A percentile compares a stretch with the other conserved stretches of the same genome.
phyloP scores from a whole-genome alignment of 768 basidiomycete genomes.

The Agaricus bisporus region DNA sequence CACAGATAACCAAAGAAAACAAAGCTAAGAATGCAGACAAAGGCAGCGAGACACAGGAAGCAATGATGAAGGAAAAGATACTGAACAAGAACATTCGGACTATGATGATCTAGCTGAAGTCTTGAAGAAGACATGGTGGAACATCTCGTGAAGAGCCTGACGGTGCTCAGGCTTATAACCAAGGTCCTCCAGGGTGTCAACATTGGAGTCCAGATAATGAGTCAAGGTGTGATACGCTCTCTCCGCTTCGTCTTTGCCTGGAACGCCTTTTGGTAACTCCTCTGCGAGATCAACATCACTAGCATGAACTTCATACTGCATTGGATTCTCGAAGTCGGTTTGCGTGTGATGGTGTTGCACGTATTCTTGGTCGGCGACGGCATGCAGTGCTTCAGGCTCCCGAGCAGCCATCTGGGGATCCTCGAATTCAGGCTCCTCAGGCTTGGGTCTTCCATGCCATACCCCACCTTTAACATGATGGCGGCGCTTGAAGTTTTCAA shows the following conservation, averaged over 20 bases:
- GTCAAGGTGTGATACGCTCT: conserved; percentile 7
- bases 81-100: not conserved
- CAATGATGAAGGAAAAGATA: not conserved
- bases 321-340: not conserved
- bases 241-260: conserved; percentile 8
- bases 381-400: conserved; percentile 7
- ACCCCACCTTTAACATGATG: conserved; percentile 67
- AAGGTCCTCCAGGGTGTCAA: conserved; percentile 1
- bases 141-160: conserved; percentile 6
- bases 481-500: conserved; percentile 87
- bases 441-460: conserved; percentile 23
- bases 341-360: conserved; percentile 9
- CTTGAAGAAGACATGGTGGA: conserved; percentile 7
- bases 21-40: not conserved
- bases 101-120: not conserved
- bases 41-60: not conserved
- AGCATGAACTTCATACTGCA: conserved; percentile 4
- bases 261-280: conserved; percentile 6
- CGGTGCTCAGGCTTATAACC: conserved; percentile 9
- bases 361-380: conserved; percentile 6
- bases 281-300: conserved; percentile 1
- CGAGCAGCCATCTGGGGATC: conserved; percentile 9
- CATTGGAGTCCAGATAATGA: conserved; percentile 9
- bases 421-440: conserved; percentile 1
- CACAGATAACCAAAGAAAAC: not conserved